A percentile compares a stretch with the other conserved stretches of the same genome.
These are phyloP conservation scores for Wickerhamiella brachini DNA, from an alignment of 805 yeast species.

Conservation along the genomic window DNA sequence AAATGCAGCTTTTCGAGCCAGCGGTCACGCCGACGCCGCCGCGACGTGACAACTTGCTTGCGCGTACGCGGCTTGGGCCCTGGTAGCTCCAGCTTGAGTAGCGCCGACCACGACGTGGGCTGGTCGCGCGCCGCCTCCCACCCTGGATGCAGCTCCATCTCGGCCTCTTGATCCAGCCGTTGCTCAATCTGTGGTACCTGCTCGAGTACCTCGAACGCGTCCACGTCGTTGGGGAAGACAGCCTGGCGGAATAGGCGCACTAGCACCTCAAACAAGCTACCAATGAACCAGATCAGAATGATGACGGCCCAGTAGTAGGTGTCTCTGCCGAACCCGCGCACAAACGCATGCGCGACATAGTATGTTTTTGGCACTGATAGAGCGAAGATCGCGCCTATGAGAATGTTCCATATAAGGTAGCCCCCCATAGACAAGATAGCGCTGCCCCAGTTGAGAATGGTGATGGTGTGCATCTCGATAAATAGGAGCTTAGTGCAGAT, in stretches of 20 bases:
- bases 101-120: slow-evolving; percentile 55
- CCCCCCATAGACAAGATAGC: slow-evolving; percentile 65
- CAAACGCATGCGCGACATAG: slow-evolving; percentile 57
- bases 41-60: slow-evolving; percentile 2
- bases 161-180: slow-evolving; percentile 59
- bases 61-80: background rate
- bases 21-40: slow-evolving; percentile 12
- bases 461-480: slow-evolving; percentile 61
- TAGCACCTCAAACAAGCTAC: slow-evolving; percentile 53
- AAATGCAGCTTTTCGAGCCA: slow-evolving; percentile 20
- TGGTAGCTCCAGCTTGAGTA: background rate
- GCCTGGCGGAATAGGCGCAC: slow-evolving; percentile 42
- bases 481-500: slow-evolving; percentile 70
- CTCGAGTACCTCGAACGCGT: slow-evolving; percentile 65
- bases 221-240: slow-evolving; percentile 59
- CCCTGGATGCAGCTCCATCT: slow-evolving; percentile 55
- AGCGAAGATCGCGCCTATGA: slow-evolving; percentile 57
- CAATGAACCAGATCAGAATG: slow-evolving; percentile 40
- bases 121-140: slow-evolving; percentile 33
- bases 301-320: slow-evolving; percentile 77
- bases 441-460: slow-evolving; percentile 53
- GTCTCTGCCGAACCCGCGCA: slow-evolving; percentile 63
- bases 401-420: slow-evolving; percentile 70
- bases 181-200: slow-evolving; percentile 51
- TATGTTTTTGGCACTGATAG: slow-evolving; percentile 42